Base-by-base conservation (phyloP, 2,329 filamentous ascomycete genomes). In the Coniochaeta sp. region DNA sequence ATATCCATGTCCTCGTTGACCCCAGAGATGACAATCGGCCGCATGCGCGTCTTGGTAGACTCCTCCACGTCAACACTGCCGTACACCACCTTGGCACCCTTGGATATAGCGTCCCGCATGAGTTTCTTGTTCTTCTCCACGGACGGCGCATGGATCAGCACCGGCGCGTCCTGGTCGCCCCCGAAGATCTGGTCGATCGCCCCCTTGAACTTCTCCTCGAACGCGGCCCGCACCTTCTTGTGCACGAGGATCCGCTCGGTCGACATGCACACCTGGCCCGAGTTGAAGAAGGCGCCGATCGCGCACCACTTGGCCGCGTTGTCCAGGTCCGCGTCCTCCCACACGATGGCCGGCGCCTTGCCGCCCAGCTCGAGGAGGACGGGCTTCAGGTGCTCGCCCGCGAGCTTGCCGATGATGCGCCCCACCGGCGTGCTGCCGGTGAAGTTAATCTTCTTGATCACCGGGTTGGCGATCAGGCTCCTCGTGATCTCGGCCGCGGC, bases 231-330 rank as follows among this genome's bases (percentile, higher is more conserved):
- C 47, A 86, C 64, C 24, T 73, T 71, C 61, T 76, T 75, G 70
- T 85, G 82, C 3, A 86, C 79, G 9, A 86, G 67, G 34, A 95
- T 87, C 31, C 87, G 83, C 74, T 96, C 91, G 0, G 91, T 95
- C 19, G 83, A 82, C 90, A 96, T 95, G 79, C 91, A 96, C 54
- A 95, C 85, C 75, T 96, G 91, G 0, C 91, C 91, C 1, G 79
- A 78, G 71, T 93, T 83, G 62, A 91, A 68, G 69, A 93, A 92
- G 0, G 89, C 79, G 3, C 90, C 91, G 1, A 89, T 71, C 0
- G 85, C 85, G 66, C 88, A 90, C 67, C 86, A 82, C 14, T 79
- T 72, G 0, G 89, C 91, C 0, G 91, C 90, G 26, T 84, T 79
- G 33, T 89, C 81, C 44, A 96, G 70, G 68, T 96, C 83, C 16